phyloP scores from a whole-genome alignment of 306 rosid genomes.

The Oxytropis ochrocephala region DNA sequence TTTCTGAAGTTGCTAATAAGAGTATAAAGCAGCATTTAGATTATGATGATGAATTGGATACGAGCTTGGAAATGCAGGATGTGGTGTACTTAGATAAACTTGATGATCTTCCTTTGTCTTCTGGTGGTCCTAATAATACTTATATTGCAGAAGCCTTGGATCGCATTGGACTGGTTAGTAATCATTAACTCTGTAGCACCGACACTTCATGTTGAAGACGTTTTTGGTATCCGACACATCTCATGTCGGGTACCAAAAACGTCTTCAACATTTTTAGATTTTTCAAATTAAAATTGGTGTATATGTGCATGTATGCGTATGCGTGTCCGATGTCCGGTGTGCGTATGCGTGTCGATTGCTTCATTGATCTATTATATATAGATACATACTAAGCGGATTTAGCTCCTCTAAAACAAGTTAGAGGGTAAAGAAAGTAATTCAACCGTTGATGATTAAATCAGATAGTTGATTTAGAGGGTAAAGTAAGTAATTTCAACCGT shows the following conservation, averaged over 20 bases:
- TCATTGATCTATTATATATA: background rate
- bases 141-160: constrained; percentile 35
- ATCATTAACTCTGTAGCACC: background rate
- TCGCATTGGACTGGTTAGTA: constrained; percentile 81
- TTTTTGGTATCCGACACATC: too few relatives aligned
- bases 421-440: background rate
- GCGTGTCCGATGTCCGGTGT: too few relatives aligned
- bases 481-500: background rate
- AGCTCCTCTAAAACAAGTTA: background rate
- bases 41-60: constrained; percentile 33
- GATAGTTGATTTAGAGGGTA: background rate
- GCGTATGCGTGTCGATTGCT: too few relatives aligned
- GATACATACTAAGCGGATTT: background rate
- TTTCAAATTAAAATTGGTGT: too few relatives aligned
- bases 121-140: constrained; percentile 17
- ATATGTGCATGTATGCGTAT: too few relatives aligned
- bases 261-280: too few relatives aligned
- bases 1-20: constrained; percentile 8
- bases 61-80: constrained; percentile 27
- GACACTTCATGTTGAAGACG: too few relatives aligned
- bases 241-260: too few relatives aligned
- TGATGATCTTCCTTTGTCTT: constrained; percentile 37
- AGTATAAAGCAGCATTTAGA: constrained; percentile 44
- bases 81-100: constrained; percentile 30
- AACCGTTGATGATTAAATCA: too few relatives aligned